Evolutionary conservation across 768 basidiomycete species (phyloP).

Genomic region (Termitomyces sp.): DNA sequence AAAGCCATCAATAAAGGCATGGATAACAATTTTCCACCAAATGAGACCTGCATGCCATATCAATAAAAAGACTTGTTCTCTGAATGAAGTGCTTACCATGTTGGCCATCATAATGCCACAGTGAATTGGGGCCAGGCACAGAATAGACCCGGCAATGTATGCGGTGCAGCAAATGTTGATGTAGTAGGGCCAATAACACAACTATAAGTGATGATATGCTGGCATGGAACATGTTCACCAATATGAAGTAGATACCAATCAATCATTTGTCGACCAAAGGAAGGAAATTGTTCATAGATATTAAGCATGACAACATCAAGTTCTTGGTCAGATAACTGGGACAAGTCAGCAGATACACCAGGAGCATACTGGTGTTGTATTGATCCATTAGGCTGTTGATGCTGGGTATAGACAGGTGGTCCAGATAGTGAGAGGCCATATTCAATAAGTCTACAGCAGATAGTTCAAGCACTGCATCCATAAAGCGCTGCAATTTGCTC

Average conservation of each 20-base stretch:
- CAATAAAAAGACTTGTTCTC: no score
- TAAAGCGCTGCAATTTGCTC: constrained; percentile 6
- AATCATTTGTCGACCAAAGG: no score
- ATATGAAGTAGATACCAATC: no score
- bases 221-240: not conserved
- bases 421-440: not conserved
- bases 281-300: not conserved
- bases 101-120: no score
- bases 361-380: not conserved
- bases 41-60: no score
- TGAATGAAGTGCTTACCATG: no score
- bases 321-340: not conserved
- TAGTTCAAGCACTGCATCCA: not conserved
- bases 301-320: not conserved
- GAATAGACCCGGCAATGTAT: no score
- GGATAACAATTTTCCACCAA: no score
- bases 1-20: no score
- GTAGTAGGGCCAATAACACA: not conserved
- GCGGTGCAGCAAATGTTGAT: no score
- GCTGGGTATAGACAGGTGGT: not conserved
- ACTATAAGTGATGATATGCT: not conserved
- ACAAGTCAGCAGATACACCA: not conserved
- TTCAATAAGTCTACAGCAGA: not conserved
- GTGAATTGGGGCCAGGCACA: no score
- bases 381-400: not conserved